A percentile compares a stretch with the other conserved stretches of the same genome.
These are phyloP conservation scores for Lactarius vividus DNA, from an alignment of 768 basidiomycete species.

Conservation along the genomic window DNA sequence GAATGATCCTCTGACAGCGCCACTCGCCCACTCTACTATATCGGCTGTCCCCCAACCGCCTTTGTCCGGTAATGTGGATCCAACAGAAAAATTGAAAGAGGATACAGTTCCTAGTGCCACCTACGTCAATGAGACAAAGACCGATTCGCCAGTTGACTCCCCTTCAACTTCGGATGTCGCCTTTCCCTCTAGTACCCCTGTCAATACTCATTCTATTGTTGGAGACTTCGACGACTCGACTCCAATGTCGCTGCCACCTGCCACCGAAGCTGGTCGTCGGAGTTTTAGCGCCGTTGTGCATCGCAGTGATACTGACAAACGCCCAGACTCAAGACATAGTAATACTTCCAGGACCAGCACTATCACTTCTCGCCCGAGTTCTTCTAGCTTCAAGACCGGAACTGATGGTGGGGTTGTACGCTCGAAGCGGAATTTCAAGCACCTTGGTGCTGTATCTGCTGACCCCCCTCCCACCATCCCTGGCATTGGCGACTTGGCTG, in stretches of 20 bases:
- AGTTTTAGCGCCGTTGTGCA: slow-evolving; percentile 38
- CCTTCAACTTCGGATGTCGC: neutral
- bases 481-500: slow-evolving; percentile 50
- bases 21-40: neutral
- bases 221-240: slow-evolving; percentile 1
- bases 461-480: slow-evolving; percentile 45
- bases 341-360: slow-evolving; percentile 24
- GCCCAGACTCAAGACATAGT: slow-evolving; percentile 7
- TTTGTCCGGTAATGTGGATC: neutral
- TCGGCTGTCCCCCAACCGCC: slow-evolving; percentile 4
- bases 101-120: neutral
- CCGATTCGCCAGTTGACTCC: neutral
- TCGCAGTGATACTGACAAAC: slow-evolving; percentile 27
- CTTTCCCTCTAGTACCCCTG: neutral
- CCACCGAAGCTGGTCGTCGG: slow-evolving; percentile 26
- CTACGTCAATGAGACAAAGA: neutral
- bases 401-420: slow-evolving; percentile 29
- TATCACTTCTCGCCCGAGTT: slow-evolving; percentile 21
- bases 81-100: neutral
- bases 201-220: neutral
- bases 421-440: slow-evolving; percentile 30
- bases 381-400: slow-evolving; percentile 24
- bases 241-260: slow-evolving; percentile 5
- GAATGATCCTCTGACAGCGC: neutral
- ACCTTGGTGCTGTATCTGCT: slow-evolving; percentile 26